Conservation (phyloP, 164 flowering plant genomes). For the Saururus chinensis region DNA sequence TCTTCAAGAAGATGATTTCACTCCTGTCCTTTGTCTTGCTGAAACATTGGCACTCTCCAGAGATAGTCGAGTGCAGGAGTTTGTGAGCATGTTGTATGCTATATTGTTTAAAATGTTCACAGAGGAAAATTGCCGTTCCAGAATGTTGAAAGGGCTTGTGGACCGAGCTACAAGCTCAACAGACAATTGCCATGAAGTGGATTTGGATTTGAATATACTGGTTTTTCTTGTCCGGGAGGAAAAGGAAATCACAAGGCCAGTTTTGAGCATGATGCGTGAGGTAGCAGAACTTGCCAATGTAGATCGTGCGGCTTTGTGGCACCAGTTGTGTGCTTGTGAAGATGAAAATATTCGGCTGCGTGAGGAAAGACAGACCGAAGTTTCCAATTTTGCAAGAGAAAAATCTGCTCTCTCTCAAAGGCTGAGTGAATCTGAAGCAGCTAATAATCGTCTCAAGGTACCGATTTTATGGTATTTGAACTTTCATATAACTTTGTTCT, state of each 20-base stretch:
- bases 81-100: slow-evolving; percentile 74
- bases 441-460: slow-evolving; percentile 81
- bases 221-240: slow-evolving; percentile 32
- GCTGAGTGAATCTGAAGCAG: slow-evolving; percentile 72
- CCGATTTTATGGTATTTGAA: slow-evolving; percentile 1
- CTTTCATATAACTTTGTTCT: no score
- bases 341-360: slow-evolving; percentile 67
- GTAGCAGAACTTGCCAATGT: slow-evolving; percentile 92
- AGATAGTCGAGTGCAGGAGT: slow-evolving; percentile 53
- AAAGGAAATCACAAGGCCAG: slow-evolving; percentile 62
- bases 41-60: slow-evolving; percentile 81
- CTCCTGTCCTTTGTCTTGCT: slow-evolving; percentile 72
- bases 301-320: slow-evolving; percentile 94
- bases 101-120: slow-evolving; percentile 68
- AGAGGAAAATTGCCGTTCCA: slow-evolving; percentile 56
- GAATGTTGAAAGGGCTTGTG: slow-evolving; percentile 85
- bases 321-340: slow-evolving; percentile 84
- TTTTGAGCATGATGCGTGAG: slow-evolving; percentile 85
- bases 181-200: slow-evolving; percentile 54
- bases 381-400: slow-evolving; percentile 46
- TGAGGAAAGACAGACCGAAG: slow-evolving; percentile 68
- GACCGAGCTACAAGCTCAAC: slow-evolving; percentile 61
- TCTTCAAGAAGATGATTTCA: slow-evolving; percentile 59
- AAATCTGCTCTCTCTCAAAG: slow-evolving; percentile 58
- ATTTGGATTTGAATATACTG: slow-evolving; percentile 77